Evolutionary conservation across 2,329 filamentous ascomycete species (phyloP), one percentile per base, ranked within the genome.

Genomic region (Teratosphaeria epicoccoides): DNA sequence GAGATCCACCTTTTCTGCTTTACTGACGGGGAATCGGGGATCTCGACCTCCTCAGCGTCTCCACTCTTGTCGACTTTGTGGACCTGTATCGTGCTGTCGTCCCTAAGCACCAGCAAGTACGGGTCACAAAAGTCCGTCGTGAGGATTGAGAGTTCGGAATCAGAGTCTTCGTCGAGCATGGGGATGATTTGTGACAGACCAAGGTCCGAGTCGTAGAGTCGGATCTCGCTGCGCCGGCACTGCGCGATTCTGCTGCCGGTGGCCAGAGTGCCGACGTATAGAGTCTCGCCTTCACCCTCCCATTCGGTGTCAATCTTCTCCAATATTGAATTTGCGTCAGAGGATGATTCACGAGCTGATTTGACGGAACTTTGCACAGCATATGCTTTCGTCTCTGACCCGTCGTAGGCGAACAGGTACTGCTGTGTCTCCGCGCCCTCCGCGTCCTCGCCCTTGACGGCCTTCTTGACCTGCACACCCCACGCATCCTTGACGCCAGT

Each of bases 151-250:
- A 88, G 84, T 61, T 95, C 88, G 20, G 80, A 83, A 11, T 86
- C 89, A 0, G 84, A 90, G 57, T 93, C 87, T 61, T 95, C 93
- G 61, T 97, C 93, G 55, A 88, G 80, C 79, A 97, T 88, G 0
- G 90, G 88, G 47, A 96, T 78, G 50, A 98, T 97, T 63, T 97
- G 91, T 45, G 84, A 84, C 49, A 98, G 77, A 10, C 85, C 87
- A 53, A 98, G 79, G 67, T 95, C 88, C 88, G 84, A 84, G 67
- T 97, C 90, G 61, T 96, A 98, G 55, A 85, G 91, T 53, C 91
- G 80, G 23, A 97, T 82, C 63, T 97, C 91, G 1, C 83, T 88
- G 57, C 84, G 86, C 49, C 95, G 76, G 2, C 95, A 84, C 64
- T 97, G 93, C 14, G 97, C 84, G 28, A 97, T 83, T 53, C 88